Evolutionary conservation across 2,329 filamentous ascomycete genomes (phyloP).

Genomic region (Nemania sp.): DNA sequence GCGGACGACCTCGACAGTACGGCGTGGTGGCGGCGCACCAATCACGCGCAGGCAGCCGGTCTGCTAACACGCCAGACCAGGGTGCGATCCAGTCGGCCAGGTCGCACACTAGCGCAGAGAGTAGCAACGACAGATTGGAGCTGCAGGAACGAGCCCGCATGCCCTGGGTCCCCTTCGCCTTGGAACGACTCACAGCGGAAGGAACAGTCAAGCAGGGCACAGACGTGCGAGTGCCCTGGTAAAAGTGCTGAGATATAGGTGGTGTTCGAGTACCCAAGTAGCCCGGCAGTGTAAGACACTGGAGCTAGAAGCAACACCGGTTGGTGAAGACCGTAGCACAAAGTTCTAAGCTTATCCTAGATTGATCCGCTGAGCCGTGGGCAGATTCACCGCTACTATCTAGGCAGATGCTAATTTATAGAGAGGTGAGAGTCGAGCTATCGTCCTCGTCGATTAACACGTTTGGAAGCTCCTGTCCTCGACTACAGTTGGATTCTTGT

Average conservation of each 20-base stretch:
- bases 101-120: conserved; percentile 10
- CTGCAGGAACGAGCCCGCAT: conserved; percentile 10
- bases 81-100: conserved; percentile 13
- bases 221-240: too few relatives aligned
- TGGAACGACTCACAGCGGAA: not conserved
- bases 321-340: not conserved
- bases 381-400: too few relatives aligned
- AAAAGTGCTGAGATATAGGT: not conserved
- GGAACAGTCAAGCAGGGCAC: not conserved
- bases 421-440: not conserved
- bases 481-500: not conserved
- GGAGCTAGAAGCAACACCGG: too few relatives aligned
- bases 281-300: too few relatives aligned
- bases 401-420: too few relatives aligned
- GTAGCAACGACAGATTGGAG: conserved; percentile 12
- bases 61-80: conserved; percentile 19
- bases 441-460: not conserved
- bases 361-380: not conserved
- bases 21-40: conserved; percentile 19
- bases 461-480: not conserved
- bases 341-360: not conserved
- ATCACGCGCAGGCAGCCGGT: conserved; percentile 15
- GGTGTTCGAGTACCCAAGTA: not conserved
- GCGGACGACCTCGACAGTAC: conserved; percentile 17
- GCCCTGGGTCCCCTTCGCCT: conserved; percentile 6